These are phyloP conservation scores for Ceratocystis huliohia DNA, from an alignment of 2,329 filamentous ascomycete species.

Conservation along the genomic window DNA sequence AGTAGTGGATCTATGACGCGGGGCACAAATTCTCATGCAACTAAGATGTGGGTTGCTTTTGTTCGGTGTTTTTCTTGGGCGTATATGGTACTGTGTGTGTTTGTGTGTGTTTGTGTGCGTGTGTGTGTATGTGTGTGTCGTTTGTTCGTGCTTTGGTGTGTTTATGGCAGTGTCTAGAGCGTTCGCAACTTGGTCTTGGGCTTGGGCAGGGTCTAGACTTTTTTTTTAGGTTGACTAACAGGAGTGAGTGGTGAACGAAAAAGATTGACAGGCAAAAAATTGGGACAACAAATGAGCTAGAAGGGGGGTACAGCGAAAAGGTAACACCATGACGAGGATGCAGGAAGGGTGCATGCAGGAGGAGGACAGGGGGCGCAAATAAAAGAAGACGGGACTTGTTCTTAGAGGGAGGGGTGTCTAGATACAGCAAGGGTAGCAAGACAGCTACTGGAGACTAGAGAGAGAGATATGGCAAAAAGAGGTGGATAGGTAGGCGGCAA, in stretches of 20 bases:
- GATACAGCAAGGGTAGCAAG: not conserved
- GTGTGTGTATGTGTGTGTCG: not conserved
- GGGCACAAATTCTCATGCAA: constrained; percentile 9
- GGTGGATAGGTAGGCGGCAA: not conserved
- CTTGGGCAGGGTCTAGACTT: not conserved
- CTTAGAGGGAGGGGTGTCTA: not conserved
- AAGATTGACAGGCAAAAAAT: not conserved
- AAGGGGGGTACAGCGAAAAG: not conserved
- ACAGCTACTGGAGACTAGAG: not conserved
- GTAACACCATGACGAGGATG: constrained; percentile 5
- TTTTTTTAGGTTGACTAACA: not conserved
- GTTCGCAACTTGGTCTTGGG: not conserved
- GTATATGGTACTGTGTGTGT: not conserved
- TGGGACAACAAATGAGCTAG: not conserved
- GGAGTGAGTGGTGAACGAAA: not conserved
- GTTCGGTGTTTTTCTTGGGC: not conserved
- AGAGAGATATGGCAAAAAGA: not conserved
- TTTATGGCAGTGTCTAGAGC: not conserved
- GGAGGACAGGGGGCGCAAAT: not conserved
- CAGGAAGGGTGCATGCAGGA: not conserved
- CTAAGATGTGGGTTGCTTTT: not conserved
- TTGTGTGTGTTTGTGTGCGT: not conserved
- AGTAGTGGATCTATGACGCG: constrained; percentile 3
- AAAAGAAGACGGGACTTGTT: not conserved
- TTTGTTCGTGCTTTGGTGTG: not conserved